Base-by-base conservation (phyloP, 306 rosid species). In the Crotalaria pallida region DNA sequence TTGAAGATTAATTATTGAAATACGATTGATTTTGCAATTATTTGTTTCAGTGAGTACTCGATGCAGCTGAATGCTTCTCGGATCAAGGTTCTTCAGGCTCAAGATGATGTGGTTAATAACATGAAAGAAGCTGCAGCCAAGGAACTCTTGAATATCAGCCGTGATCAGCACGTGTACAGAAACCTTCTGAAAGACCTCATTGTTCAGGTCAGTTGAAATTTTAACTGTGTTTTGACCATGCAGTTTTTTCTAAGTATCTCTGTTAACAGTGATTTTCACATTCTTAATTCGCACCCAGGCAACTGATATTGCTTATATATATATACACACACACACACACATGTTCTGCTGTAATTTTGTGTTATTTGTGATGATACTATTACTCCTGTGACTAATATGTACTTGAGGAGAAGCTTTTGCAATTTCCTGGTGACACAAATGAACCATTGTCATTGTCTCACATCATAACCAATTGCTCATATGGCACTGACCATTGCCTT, bases 11-110 rank as follows among this genome's bases (percentile, higher is more conserved):
- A 16, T 51, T 34, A 16, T 44, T 60, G 24, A 74, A 33, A 38
- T 55, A 26, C 18, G 66, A 45, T 66, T 23, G 57, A 11, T 70
- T 67, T 31, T 19, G 4, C 55, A 0, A 64, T 67, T 72, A 48
- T 48, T 69, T 77, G 74, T 77, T 85, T 76, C 88, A 94, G 98
- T 44, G 98, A 94, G 86, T 94, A 94, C 79, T 94, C 98, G 50
- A 94, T 94, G 98, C 98, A 90, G 83, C 77, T 87, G 65, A 90
- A 87, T 76, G 94, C 97, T 77, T 88, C 94, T 74, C 79, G 96
- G 65, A 81, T 94, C 65, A 88, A 94, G 77, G 96, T 94, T 84
- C 98, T 94, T 73, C 98, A 94, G 83, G 98, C 98, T 27, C 98
- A 94, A 61, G 98, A 94, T 80, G 97, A 90, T 17, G 85, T 88